phyloP scores from a whole-genome alignment of 1,139 yeast genomes.

The Diutina rugosa region DNA sequence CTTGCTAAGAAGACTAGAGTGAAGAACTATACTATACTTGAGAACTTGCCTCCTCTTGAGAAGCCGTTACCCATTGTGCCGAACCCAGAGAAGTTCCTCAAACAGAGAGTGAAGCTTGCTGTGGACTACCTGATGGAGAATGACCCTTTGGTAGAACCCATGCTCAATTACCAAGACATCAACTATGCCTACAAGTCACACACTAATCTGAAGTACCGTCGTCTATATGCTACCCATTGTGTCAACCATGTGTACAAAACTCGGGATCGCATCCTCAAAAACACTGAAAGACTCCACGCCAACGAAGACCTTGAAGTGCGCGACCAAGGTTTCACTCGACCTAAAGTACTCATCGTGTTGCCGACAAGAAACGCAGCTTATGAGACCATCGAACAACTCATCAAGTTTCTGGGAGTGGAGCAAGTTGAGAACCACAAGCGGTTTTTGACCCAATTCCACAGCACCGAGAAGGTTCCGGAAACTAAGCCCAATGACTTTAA shows the following conservation, averaged over 20 bases:
- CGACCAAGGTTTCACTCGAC: slow-evolving; percentile 94
- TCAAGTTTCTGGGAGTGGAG: slow-evolving; percentile 50
- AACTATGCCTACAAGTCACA: slow-evolving; percentile 38
- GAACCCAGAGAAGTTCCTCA: neutral
- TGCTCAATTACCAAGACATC: slow-evolving; percentile 66
- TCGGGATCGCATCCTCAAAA: slow-evolving; percentile 66
- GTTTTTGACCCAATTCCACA: slow-evolving; percentile 58
- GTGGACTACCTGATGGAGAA: slow-evolving; percentile 12
- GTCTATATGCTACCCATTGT: slow-evolving; percentile 57
- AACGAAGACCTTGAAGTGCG: slow-evolving; percentile 49
- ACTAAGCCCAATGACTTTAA: slow-evolving; percentile 77
- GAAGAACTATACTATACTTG: slow-evolving; percentile 11
- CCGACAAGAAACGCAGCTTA: slow-evolving; percentile 80
- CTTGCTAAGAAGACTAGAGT: neutral
- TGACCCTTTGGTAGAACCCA: slow-evolving; percentile 31
- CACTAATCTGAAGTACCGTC: slow-evolving; percentile 40
- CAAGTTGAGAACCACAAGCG: slow-evolving; percentile 75
- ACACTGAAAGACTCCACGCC: slow-evolving; percentile 26
- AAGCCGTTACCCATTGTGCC: slow-evolving; percentile 12
- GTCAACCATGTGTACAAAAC: slow-evolving; percentile 80
- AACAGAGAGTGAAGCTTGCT: neutral
- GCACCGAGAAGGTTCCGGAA: slow-evolving; percentile 37
- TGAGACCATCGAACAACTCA: slow-evolving; percentile 52
- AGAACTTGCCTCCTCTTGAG: slow-evolving; percentile 20
- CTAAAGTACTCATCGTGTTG: slow-evolving; percentile 68